These are phyloP conservation scores for Gossypium longicalyx DNA, from an alignment of 345 rosid genomes.

Conservation along the genomic window DNA sequence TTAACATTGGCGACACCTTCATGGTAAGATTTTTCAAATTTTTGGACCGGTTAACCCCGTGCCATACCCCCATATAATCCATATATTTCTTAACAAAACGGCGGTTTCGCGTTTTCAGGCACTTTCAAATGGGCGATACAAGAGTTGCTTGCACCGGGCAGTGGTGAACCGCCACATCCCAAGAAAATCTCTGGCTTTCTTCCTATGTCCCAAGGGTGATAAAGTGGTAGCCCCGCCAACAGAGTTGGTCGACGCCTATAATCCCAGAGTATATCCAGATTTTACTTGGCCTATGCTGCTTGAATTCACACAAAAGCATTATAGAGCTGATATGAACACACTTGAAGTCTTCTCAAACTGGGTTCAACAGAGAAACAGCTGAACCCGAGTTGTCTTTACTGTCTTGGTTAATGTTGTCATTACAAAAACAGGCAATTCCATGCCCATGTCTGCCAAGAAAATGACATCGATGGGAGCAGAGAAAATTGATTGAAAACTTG, in stretches of 20 bases:
- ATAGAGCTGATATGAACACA: constrained; percentile 87
- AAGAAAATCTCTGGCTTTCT: constrained; percentile 95
- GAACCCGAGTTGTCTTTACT: constrained; percentile 7
- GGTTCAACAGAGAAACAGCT: constrained; percentile 43
- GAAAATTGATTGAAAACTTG: neutral
- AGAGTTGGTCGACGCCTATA: constrained; percentile 46
- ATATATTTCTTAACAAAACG: neutral
- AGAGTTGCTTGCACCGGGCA: constrained; percentile 93
- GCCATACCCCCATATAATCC: too few species aligned
- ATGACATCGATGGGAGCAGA: constrained; percentile 19
- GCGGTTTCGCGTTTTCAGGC: constrained; percentile 43
- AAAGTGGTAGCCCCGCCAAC: constrained; percentile 72
- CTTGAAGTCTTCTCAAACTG: constrained; percentile 60
- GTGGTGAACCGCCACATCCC: constrained; percentile 75
- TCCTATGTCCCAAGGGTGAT: constrained; percentile 77
- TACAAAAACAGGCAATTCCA: neutral
- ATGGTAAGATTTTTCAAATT: constrained; percentile 45
- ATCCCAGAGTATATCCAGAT: constrained; percentile 75
- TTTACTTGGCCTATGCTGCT: constrained; percentile 80
- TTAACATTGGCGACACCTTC: constrained; percentile 97
- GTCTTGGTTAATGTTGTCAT: neutral
- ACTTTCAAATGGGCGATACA: constrained; percentile 75
- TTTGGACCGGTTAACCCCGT: too few species aligned
- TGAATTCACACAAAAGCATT: constrained; percentile 87
- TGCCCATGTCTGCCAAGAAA: constrained; percentile 17